Evolutionary conservation across 106 monocot species (phyloP).

Genomic region (Dioscorea dumetorum): DNA sequence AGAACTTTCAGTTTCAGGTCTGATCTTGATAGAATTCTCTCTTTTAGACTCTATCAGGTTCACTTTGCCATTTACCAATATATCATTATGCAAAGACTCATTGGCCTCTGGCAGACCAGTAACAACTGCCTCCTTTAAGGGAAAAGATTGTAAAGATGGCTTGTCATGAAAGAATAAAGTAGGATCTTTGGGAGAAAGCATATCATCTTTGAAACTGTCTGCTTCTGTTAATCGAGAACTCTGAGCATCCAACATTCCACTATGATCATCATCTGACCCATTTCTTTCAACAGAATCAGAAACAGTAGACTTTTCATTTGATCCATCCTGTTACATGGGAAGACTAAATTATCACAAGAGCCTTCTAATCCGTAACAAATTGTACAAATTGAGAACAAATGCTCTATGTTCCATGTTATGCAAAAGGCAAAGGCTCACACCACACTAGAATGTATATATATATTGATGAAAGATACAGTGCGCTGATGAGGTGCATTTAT

Average conservation of each 20-base stretch:
- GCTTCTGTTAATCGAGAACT: constrained; percentile 11
- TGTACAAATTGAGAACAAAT: no score
- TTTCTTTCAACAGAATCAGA: constrained; percentile 25
- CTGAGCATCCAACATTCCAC: constrained; percentile 12
- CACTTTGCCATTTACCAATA: constrained; percentile 21
- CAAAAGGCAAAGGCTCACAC: no score
- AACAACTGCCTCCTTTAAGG: constrained; percentile 17
- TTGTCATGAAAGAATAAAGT: constrained; percentile 70
- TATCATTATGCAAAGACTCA: constrained; percentile 21
- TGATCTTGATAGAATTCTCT: constrained; percentile 13
- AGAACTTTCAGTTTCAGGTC: constrained; percentile 19
- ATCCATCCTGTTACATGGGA: constrained; percentile 34
- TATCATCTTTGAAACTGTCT: constrained; percentile 34
- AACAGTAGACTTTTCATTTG: constrained; percentile 20
- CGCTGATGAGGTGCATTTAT: neutral
- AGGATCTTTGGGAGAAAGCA: constrained; percentile 55
- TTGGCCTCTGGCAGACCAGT: constrained; percentile 4
- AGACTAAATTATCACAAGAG: no score
- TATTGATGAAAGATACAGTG: no score
- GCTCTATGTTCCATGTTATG: no score
- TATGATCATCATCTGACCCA: constrained; percentile 21
- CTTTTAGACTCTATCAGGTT: constrained; percentile 5
- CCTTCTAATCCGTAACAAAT: no score
- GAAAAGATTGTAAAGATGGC: constrained; percentile 27
- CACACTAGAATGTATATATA: no score